Conservation (phyloP, 2,329 filamentous ascomycete genomes). For the Pseudocercospora eumusae region DNA sequence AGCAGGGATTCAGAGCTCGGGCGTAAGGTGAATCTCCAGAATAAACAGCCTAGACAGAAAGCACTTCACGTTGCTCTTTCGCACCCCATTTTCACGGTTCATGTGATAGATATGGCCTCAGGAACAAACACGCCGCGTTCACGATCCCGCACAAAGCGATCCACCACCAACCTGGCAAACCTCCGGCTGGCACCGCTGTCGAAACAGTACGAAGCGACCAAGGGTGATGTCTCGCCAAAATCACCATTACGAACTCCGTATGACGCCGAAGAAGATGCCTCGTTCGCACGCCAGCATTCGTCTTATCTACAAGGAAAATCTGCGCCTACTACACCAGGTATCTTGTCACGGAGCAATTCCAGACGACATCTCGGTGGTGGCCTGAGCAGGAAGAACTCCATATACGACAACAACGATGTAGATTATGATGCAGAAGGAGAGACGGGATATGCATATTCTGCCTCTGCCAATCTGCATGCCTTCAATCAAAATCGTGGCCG, state of each 20-base stretch:
- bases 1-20: background rate
- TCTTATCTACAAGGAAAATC: constrained; percentile 54
- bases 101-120: constrained; percentile 16
- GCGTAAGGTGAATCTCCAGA: background rate
- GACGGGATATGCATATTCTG: constrained; percentile 25
- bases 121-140: constrained; percentile 31
- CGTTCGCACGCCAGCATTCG: constrained; percentile 37
- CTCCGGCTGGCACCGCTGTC: constrained; percentile 62
- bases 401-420: constrained; percentile 32
- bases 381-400: constrained; percentile 36
- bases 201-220: constrained; percentile 45
- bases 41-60: background rate
- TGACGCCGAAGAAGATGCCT: constrained; percentile 30
- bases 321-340: constrained; percentile 52
- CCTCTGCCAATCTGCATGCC: background rate
- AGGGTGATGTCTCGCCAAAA: constrained; percentile 38
- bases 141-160: constrained; percentile 49
- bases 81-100: background rate
- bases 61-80: background rate
- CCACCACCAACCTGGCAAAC: constrained; percentile 60
- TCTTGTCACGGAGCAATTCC: constrained; percentile 48
- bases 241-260: constrained; percentile 19
- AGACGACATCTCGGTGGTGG: constrained; percentile 39
- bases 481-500: constrained; percentile 15
- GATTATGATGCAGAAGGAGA: constrained; percentile 20